Evolutionary conservation across 768 basidiomycete species (phyloP), one percentile per base, ranked within the genome.

Genomic region (Russula lepida): DNA sequence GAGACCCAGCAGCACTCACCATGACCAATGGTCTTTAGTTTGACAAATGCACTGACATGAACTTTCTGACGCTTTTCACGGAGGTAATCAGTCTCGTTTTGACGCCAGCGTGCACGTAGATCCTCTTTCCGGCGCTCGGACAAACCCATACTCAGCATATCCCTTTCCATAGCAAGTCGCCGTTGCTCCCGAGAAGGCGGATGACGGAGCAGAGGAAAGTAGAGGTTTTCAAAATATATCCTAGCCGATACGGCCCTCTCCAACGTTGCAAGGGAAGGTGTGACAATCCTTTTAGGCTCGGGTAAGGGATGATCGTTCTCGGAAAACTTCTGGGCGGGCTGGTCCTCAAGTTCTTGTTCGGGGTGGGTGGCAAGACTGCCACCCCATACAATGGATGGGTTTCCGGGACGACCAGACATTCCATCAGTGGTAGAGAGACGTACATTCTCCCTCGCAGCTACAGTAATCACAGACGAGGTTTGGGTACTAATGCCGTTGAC

Each of bases 1-100:
- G 70, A 60, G 63, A 68, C 72, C 44, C 56, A 63, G 56, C 60
- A 35, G 43, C 54, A 67, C 66, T 51, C 39, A 92, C 93, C 94
- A 72, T 97, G 92, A 37, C 95, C 94, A 70, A 97, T 95, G 52
- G 91, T 92, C 79, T 95, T 90, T 64, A 98, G 80, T 73, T 88
- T 89, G 67, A 84, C 79, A 74, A 98, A 98, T 30, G 88, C 88
- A 67, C 83, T 88, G 52, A 83, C 86, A 68, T 89, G 86, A 25
- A 98, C 87, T 74, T 88, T 90, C 53, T 80, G 80, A 68, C 95
- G 80, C 60, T 84, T 79, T 66, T 93, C 92, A 54, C 95, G 84
- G 69, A 98, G 78, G 72, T 95, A 88, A 53, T 89, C 86, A 3
- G 88, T 92, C 78, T 98, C 95, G 70, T 93, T 92, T 75, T 85